phyloP scores from a whole-genome alignment of 192 early-diverging fungal genomes.

The Coemansia javaensis region DNA sequence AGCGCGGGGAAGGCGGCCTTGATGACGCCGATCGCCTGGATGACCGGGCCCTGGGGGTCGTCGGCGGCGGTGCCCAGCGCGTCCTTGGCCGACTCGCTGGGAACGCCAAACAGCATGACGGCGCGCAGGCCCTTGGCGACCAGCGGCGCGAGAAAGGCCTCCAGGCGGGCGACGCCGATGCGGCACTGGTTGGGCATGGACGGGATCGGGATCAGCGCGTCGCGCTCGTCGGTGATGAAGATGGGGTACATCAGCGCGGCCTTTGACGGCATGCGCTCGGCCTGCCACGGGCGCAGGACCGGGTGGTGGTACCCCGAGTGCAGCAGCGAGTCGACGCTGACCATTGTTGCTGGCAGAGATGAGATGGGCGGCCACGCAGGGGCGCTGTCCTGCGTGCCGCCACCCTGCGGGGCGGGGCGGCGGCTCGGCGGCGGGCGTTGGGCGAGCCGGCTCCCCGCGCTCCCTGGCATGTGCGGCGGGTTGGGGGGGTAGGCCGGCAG shows the following conservation, averaged over 20 bases:
- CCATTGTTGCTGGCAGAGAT: conserved; percentile 9
- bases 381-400: no score
- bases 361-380: no score
- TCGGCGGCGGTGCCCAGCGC: conserved; percentile 74
- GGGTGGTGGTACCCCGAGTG: conserved; percentile 87
- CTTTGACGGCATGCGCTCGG: conserved; percentile 62
- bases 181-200: conserved; percentile 86
- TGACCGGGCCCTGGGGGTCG: conserved; percentile 75
- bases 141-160: conserved; percentile 71
- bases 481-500: no score
- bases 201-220: conserved; percentile 70
- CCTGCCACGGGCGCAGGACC: conserved; percentile 76
- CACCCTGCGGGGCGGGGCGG: no score
- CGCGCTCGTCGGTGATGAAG: conserved; percentile 81
- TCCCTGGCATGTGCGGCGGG: no score
- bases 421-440: no score
- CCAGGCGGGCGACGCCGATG: conserved; percentile 74
- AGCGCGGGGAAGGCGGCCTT: conserved; percentile 72
- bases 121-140: conserved; percentile 81
- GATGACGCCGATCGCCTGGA: conserved; percentile 75
- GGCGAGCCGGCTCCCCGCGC: no score
- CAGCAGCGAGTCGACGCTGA: conserved; percentile 64
- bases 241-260: conserved; percentile 86
- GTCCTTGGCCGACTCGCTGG: conserved; percentile 68
- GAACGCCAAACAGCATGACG: conserved; percentile 94